Evolutionary conservation across 805 yeast genomes (phyloP), one percentile per base, ranked within the genome.

Genomic region (Wickerhamiella qilinensis): DNA sequence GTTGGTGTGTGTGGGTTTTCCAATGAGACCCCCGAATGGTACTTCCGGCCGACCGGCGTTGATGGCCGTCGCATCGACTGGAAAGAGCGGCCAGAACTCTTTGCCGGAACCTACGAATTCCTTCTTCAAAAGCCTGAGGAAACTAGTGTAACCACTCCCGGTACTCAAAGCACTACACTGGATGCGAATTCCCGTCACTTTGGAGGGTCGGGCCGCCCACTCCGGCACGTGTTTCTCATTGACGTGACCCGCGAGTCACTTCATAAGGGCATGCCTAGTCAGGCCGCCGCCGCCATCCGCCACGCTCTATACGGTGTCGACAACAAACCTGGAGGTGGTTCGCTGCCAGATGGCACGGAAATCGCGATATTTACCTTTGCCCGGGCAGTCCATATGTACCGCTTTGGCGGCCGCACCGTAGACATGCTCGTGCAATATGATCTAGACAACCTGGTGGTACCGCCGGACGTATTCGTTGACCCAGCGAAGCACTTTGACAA

Each of bases 21-120:
- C 38, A 79, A 77, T 51, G 62, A 65, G 4, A 72, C 79, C 14
- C 82, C 93, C 0, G 54, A 56, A 8, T 85, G 77, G 28, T 85
- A 84, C 50, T 62, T 62, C 39, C 64, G 80, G 27, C 73, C 77
- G 24, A 55, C 78, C 6, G 84, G 77, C 48, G 60, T 66, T 3
- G 63, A 68, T 19, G 79, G 77, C 18, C 65, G 70, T 38, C 65
- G 94, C 48, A 57, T 70, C 8, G 94, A 83, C 58, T 64, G 70
- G 46, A 60, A 58, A 27, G 60, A 63, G 32, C 67, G 85, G 36
- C 86, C 93, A 0, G 97, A 88, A 51, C 63, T 88, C 36, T 73
- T 69, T 44, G 68, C 64, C 33, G 96, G 97, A 14, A 81, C 85
- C 11, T 85, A 83, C 45, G 99, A 91, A 49, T 71, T 82, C 43